Evolutionary conservation across 1,284 basidiomycete species (phyloP).

Genomic region (Leccinum pachyderme): DNA sequence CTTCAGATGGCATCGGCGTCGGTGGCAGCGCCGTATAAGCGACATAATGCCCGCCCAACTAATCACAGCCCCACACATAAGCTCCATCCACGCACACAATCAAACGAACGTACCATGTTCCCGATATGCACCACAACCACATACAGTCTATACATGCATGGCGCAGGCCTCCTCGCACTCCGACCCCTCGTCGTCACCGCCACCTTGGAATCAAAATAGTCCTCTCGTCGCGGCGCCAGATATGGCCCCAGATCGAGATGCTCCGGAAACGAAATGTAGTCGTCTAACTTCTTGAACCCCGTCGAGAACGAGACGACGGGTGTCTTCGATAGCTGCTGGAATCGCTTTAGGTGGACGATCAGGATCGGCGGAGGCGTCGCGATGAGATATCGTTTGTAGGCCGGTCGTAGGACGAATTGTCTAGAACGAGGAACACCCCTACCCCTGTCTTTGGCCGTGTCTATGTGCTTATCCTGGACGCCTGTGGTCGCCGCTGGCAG

Average conservation of each 20-base stretch:
- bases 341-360: conserved; percentile 91
- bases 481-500: conserved; percentile 2
- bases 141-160: conserved; percentile 71
- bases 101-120: conserved; percentile 64
- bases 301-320: conserved; percentile 56
- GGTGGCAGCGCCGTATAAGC: conserved; percentile 70
- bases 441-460: conserved; percentile 18
- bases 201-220: conserved; percentile 46
- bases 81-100: neutral
- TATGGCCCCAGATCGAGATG: conserved; percentile 83
- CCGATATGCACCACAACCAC: conserved; percentile 92
- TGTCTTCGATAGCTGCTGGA: conserved; percentile 69
- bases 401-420: conserved; percentile 73
- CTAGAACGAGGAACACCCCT: conserved; percentile 44
- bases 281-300: conserved; percentile 84
- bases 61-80: conserved; percentile 6
- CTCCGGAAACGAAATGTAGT: conserved; percentile 86
- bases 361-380: conserved; percentile 83
- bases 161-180: conserved; percentile 38
- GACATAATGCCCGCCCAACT: conserved; percentile 85
- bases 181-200: conserved; percentile 29
- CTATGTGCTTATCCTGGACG: conserved; percentile 6
- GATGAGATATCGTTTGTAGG: conserved; percentile 93
- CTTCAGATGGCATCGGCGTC: conserved; percentile 13
- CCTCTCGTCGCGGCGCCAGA: conserved; percentile 78